phyloP scores from a whole-genome alignment of 352 stramenopile genomes.

The Pythium myriotylum region DNA sequence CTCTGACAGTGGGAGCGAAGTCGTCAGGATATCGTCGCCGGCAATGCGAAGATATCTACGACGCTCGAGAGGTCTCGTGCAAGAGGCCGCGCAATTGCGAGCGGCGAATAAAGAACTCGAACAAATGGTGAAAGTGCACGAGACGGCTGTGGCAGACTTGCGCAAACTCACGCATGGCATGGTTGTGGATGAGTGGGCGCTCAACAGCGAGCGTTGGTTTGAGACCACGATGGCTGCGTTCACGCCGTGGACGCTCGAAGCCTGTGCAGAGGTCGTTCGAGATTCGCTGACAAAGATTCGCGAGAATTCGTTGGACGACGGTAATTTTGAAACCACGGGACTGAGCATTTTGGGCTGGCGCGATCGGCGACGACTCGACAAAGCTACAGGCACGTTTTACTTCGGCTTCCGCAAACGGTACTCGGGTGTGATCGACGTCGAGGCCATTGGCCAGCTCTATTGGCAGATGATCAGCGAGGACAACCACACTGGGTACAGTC shows the following conservation, averaged over 20 bases:
- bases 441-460: slow-evolving; percentile 3
- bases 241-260: slow-evolving; percentile 3
- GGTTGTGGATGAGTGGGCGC: neutral
- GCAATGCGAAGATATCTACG: slow-evolving; percentile 12
- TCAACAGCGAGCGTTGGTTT: neutral
- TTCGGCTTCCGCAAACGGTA: slow-evolving; percentile 14
- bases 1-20: neutral
- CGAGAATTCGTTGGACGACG: neutral
- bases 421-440: slow-evolving; percentile 3
- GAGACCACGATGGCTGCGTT: neutral
- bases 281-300: slow-evolving; percentile 4
- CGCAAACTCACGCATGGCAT: slow-evolving; percentile 3
- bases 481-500: neutral
- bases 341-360: slow-evolving; percentile 14
- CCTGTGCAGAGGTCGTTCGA: slow-evolving; percentile 4
- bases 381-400: slow-evolving; percentile 1
- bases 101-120: neutral
- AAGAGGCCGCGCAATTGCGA: neutral
- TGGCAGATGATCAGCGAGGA: slow-evolving; percentile 13
- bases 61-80: neutral
- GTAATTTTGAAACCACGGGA: neutral
- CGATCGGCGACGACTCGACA: slow-evolving; percentile 13
- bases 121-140: neutral
- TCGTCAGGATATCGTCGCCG: neutral
- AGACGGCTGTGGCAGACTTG: neutral